Conservation (phyloP, 2,329 filamentous ascomycete genomes). For the Trichothecium sympodiale region DNA sequence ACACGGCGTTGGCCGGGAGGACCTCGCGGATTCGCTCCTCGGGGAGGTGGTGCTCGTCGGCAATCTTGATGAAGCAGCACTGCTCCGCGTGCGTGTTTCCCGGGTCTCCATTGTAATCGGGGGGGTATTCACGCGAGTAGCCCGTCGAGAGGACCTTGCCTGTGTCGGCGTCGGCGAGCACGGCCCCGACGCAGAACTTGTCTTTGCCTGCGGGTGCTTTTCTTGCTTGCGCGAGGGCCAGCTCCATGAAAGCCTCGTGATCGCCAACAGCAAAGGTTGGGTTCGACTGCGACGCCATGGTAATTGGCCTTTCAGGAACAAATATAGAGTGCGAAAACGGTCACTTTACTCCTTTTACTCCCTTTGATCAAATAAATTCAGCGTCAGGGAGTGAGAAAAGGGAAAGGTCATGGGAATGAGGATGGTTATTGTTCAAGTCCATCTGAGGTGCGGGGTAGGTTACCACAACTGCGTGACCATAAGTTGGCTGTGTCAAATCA, state of each 20-base stretch:
- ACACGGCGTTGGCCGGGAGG: slow-evolving; percentile 23
- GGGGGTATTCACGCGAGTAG: slow-evolving; percentile 26
- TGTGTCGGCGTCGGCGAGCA: slow-evolving; percentile 24
- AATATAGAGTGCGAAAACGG: too few relatives aligned
- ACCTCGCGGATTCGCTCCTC: slow-evolving; percentile 24
- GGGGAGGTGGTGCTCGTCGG: slow-evolving; percentile 20
- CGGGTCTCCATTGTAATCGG: slow-evolving; percentile 22
- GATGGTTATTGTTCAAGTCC: too few relatives aligned
- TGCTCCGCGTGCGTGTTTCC: slow-evolving; percentile 30
- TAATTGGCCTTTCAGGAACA: too few relatives aligned
- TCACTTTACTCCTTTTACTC: too few relatives aligned
- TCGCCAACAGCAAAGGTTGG: slow-evolving; percentile 15
- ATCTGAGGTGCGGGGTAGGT: too few relatives aligned
- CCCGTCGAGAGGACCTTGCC: slow-evolving; percentile 28
- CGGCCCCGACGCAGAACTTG: slow-evolving; percentile 32
- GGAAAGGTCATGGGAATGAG: too few relatives aligned
- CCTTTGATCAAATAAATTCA: too few relatives aligned
- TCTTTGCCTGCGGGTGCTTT: slow-evolving; percentile 23
- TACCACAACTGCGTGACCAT: too few relatives aligned
- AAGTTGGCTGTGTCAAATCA: too few relatives aligned
- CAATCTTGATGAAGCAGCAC: slow-evolving; percentile 33
- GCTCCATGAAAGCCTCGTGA: slow-evolving; percentile 27
- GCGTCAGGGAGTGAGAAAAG: too few relatives aligned
- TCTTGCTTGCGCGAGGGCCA: slow-evolving; percentile 21
- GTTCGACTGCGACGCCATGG: too few relatives aligned